Percentiles rank a stretch among this genome's conserved stretches.
These are phyloP conservation scores for Nymphaea thermarum DNA, from an alignment of 164 flowering plant genomes.

Conservation along the genomic window DNA sequence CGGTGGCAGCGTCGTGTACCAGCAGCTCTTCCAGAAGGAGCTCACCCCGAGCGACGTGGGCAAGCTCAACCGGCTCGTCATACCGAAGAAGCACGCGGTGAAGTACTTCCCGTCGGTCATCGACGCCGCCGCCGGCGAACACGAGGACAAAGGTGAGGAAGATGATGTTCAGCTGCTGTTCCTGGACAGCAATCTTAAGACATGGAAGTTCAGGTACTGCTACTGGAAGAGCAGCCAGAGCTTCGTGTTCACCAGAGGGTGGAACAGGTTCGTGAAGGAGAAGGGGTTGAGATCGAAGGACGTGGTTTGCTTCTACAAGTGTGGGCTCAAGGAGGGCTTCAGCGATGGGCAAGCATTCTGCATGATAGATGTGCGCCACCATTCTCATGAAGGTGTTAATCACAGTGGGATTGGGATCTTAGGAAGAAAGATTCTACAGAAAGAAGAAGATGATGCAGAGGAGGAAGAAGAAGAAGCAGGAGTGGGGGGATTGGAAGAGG, in stretches of 20 bases:
- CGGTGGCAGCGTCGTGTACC: neutral
- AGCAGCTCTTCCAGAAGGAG: slow-evolving; percentile 69
- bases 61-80: slow-evolving; percentile 74
- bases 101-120: slow-evolving; percentile 35
- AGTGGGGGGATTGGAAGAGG: neutral
- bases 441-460: slow-evolving; percentile 3
- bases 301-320: slow-evolving; percentile 28
- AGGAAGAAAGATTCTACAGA: neutral
- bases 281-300: slow-evolving; percentile 45
- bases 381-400: slow-evolving; percentile 1
- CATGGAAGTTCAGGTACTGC: slow-evolving; percentile 69
- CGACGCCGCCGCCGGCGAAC: slow-evolving; percentile 7
- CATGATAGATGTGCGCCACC: slow-evolving; percentile 16
- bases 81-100: slow-evolving; percentile 62
- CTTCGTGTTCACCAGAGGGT: slow-evolving; percentile 67
- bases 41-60: slow-evolving; percentile 89
- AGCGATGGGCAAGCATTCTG: slow-evolving; percentile 7
- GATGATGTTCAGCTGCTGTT: slow-evolving; percentile 30
- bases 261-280: slow-evolving; percentile 65
- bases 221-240: slow-evolving; percentile 90
- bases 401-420: neutral
- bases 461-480: neutral
- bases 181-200: slow-evolving; percentile 29
- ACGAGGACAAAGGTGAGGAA: slow-evolving; percentile 7
- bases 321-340: slow-evolving; percentile 12